Evolutionary conservation across 306 rosid species (phyloP), one percentile per base, ranked within the genome.

Genomic region (Carpinus viminea): DNA sequence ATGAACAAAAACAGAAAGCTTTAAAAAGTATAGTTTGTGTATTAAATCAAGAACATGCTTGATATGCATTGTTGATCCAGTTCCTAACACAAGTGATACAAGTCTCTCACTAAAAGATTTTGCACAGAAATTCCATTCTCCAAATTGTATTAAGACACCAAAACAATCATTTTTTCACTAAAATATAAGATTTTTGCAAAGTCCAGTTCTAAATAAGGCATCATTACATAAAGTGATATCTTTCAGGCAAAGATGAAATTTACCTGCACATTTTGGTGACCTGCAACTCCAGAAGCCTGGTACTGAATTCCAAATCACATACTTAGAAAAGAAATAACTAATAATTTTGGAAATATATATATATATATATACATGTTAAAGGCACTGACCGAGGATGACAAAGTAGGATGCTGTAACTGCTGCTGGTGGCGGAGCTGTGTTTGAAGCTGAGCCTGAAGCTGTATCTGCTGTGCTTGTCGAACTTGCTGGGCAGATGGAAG

Each of bases 231-330:
- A 41, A 41, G 45, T 41, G 45, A 41, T 7, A 41, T 41, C 45
- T 41, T 41, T 41, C 45, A 41, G 45, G 45, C 45, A 41, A 41
- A 41, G 45, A 38, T 55, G 17, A 68, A 65, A 64, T 56, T 81
- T 91, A 93, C 97, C 94, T 88, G 94, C 68, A 72, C 74, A 83
- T 83, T 90, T 80, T 89, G 94, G 68, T 83, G 94, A 64, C 89
- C 82, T 17, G 84, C n/a, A 72, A 48, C 86, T 79, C 92, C 94
- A 64, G 88, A 85, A 75, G 81, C 83, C 87, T 86, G 94, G 81
- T 84, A 93, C 88, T 88, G 88, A 82, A 87, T 76, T 74, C 66
- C 74, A 70, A 59, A 86, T 60, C 26, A 79, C 21, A 78, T 57
- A 62, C 60, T 85, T 75, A 78, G 74, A 51, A 70, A 38, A 34